Conservation (phyloP, 768 basidiomycete species). For the Amanita pseudoporphyria region DNA sequence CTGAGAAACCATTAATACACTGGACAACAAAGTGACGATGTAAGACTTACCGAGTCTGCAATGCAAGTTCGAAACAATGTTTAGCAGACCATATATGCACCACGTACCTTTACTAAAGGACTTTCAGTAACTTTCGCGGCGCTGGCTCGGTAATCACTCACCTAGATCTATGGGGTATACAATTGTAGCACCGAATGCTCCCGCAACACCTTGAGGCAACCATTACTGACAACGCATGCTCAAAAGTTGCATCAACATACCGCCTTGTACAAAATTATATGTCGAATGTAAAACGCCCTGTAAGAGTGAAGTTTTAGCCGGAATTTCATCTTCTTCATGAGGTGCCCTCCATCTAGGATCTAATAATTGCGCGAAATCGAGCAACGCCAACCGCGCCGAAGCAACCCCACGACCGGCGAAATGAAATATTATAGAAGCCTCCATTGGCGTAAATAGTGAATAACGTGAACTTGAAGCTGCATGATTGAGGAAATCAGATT, state of each 20-base stretch:
- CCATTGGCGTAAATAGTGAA: conserved; percentile 95
- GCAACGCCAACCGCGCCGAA: conserved; percentile 63
- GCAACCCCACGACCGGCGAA: conserved; percentile 80
- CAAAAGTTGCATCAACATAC: conserved; percentile 22
- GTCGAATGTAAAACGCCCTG: conserved; percentile 54
- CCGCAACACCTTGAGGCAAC: conserved; percentile 61
- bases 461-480: conserved; percentile 83
- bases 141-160: conserved; percentile 26
- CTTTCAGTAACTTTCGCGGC: conserved; percentile 4
- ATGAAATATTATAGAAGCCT: conserved; percentile 96
- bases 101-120: conserved; percentile 60
- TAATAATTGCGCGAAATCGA: conserved; percentile 89
- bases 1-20: conserved; percentile 25
- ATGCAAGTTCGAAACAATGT: background rate
- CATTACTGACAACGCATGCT: background rate
- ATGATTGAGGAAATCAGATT: conserved; percentile 91
- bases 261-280: conserved; percentile 86
- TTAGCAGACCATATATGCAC: conserved; percentile 4
- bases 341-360: conserved; percentile 86
- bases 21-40: background rate
- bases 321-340: conserved; percentile 36
- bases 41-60: conserved; percentile 47
- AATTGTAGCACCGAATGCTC: conserved; percentile 92
- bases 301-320: conserved; percentile 33
- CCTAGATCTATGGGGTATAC: conserved; percentile 96